phyloP scores from a whole-genome alignment of 2,329 filamentous ascomycete species.

The Nothophoma quercina region DNA sequence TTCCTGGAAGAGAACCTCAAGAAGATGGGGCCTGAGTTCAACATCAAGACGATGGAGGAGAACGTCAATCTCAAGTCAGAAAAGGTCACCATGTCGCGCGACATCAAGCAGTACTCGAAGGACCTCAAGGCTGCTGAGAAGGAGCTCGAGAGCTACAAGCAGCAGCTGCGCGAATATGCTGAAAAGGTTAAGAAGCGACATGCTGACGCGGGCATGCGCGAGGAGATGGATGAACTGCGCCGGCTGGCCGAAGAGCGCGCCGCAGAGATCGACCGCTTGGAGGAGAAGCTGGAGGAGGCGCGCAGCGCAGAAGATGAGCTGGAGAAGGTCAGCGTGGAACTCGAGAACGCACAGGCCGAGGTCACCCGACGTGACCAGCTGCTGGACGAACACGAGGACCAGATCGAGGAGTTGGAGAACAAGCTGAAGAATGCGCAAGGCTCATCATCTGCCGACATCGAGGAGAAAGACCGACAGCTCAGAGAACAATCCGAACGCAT shows the following conservation, averaged over 20 bases:
- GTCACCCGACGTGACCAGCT: conserved; percentile 43
- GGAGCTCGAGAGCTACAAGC: conserved; percentile 82
- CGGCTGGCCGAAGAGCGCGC: conserved; percentile 54
- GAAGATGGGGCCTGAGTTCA: conserved; percentile 88
- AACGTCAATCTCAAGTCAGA: conserved; percentile 97
- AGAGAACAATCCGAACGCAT: conserved; percentile 41
- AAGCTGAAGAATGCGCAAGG: conserved; percentile 42
- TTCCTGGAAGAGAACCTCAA: conserved; percentile 91
- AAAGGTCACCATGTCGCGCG: conserved; percentile 86
- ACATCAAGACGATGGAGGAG: conserved; percentile 86
- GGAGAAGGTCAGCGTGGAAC: conserved; percentile 44
- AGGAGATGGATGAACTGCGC: conserved; percentile 62
- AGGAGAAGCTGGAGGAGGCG: conserved; percentile 45
- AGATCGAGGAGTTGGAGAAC: conserved; percentile 45
- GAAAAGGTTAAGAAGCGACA: conserved; percentile 81
- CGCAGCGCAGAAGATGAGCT: conserved; percentile 43
- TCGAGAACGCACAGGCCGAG: conserved; percentile 46
- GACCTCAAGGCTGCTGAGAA: conserved; percentile 81
- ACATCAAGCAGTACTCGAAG: conserved; percentile 87
- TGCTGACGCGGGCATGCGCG: conserved; percentile 72
- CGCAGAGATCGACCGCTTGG: conserved; percentile 44
- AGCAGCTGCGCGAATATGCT: conserved; percentile 82
- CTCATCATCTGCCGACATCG: conserved; percentile 35
- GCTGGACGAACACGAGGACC: conserved; percentile 49
- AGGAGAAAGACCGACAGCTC: conserved; percentile 43